Evolutionary conservation across 2,329 filamentous ascomycete genomes (phyloP).

Genomic region (Akanthomyces muscarius): DNA sequence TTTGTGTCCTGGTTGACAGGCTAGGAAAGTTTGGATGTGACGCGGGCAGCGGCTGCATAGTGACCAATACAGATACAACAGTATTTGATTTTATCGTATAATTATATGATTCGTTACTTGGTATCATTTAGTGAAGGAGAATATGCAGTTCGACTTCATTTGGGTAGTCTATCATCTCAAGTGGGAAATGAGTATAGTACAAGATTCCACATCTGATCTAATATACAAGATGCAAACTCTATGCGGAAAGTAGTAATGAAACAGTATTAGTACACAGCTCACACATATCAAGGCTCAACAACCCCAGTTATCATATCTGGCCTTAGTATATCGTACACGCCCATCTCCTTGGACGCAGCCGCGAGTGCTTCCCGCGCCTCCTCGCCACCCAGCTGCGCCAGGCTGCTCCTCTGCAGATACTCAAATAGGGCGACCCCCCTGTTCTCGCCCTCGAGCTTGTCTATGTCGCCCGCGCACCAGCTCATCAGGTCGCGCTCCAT

Average conservation of each 20-base stretch:
- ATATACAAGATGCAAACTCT: background rate
- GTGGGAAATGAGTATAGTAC: background rate
- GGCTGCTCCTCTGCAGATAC: conserved; percentile 38
- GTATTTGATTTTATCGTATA: no score
- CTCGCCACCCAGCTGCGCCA: conserved; percentile 28
- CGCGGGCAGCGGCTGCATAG: no score
- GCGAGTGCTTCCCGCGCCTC: conserved; percentile 27
- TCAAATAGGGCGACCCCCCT: conserved; percentile 39
- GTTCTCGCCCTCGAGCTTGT: conserved; percentile 33
- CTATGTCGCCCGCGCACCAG: conserved; percentile 28
- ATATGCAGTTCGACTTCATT: background rate
- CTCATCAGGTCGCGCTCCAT: conserved; percentile 38
- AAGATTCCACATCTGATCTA: background rate
- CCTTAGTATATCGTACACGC: conserved; percentile 35
- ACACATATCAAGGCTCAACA: background rate
- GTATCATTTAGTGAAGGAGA: no score
- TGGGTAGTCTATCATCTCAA: background rate
- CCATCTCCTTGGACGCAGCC: conserved; percentile 40
- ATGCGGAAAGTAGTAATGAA: background rate
- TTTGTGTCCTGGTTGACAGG: background rate
- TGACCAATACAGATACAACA: no score
- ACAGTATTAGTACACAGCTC: conserved; percentile 3
- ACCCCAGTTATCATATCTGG: conserved; percentile 13
- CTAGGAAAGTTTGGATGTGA: background rate
- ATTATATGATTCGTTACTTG: background rate